phyloP scores from a whole-genome alignment of 129 eudicot species.

The Mikania micrantha region DNA sequence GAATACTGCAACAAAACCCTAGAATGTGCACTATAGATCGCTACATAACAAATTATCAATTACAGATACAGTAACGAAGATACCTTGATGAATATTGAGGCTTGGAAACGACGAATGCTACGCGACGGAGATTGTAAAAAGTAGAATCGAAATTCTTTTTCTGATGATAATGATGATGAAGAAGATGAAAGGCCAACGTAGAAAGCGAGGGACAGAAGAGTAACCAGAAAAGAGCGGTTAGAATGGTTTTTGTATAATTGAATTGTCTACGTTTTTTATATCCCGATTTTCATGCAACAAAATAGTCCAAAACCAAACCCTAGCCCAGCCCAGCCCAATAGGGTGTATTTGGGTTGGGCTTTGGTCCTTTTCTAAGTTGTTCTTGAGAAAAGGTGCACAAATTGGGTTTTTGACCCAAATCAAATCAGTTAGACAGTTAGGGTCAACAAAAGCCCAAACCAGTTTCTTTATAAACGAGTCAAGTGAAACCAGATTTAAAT shows the following conservation, averaged over 20 bases:
- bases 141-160: constrained; percentile 9
- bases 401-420: too few species aligned
- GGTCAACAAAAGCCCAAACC: too few species aligned
- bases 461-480: too few species aligned
- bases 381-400: too few species aligned
- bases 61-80: background rate
- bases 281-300: constrained; percentile 13
- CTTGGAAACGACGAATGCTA: constrained; percentile 6
- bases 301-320: background rate
- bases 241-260: background rate
- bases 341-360: background rate
- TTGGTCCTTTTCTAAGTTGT: too few species aligned
- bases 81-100: constrained; percentile 28
- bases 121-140: constrained; percentile 10
- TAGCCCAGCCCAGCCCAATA: background rate
- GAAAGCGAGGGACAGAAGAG: background rate
- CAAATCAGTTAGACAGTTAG: too few species aligned
- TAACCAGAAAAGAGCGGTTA: constrained; percentile 8
- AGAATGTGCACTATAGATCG: background rate
- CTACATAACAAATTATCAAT: background rate
- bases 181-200: background rate
- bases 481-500: too few species aligned
- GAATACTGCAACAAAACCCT: background rate
- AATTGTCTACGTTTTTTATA: background rate
- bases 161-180: background rate